phyloP scores from a whole-genome alignment of 2,329 filamentous ascomycete species.

The Alternaria sp. region DNA sequence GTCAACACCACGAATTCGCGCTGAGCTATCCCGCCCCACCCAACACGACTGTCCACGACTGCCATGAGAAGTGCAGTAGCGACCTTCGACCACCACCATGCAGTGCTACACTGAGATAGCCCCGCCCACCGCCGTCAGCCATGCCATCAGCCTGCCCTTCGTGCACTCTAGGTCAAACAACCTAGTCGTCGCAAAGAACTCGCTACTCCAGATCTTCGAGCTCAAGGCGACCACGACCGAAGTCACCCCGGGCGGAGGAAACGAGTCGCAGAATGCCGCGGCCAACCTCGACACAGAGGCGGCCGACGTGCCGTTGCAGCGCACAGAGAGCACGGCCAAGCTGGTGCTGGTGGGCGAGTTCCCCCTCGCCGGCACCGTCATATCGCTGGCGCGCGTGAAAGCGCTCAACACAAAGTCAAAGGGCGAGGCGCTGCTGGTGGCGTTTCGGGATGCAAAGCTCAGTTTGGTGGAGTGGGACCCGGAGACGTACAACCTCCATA shows the following conservation, averaged over 20 bases:
- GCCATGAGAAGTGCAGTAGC: constrained; percentile 24
- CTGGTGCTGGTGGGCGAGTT: constrained; percentile 87
- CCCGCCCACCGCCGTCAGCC: constrained; percentile 91
- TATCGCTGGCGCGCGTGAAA: constrained; percentile 79
- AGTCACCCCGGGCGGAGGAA: constrained; percentile 51
- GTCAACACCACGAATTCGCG: constrained; percentile 13
- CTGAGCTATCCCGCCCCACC: background rate
- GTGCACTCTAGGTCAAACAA: constrained; percentile 78
- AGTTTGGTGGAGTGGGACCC: constrained; percentile 95
- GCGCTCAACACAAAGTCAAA: constrained; percentile 75
- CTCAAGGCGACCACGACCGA: constrained; percentile 72
- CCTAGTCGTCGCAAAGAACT: constrained; percentile 89
- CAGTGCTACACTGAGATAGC: constrained; percentile 97
- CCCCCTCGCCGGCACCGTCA: constrained; percentile 81
- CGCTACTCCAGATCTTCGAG: constrained; percentile 88
- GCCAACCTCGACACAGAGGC: constrained; percentile 59
- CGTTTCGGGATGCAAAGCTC: constrained; percentile 89
- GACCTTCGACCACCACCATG: constrained; percentile 60
- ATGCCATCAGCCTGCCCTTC: constrained; percentile 82
- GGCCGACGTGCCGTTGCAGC: constrained; percentile 55
- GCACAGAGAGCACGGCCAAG: constrained; percentile 73
- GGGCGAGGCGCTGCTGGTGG: constrained; percentile 81
- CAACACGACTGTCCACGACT: too few species aligned
- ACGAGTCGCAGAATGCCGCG: constrained; percentile 47
- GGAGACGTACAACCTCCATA: constrained; percentile 77